These are phyloP conservation scores for Amaranthus hypochondriacus DNA, from an alignment of 148 eudicot species.

Conservation along the genomic window DNA sequence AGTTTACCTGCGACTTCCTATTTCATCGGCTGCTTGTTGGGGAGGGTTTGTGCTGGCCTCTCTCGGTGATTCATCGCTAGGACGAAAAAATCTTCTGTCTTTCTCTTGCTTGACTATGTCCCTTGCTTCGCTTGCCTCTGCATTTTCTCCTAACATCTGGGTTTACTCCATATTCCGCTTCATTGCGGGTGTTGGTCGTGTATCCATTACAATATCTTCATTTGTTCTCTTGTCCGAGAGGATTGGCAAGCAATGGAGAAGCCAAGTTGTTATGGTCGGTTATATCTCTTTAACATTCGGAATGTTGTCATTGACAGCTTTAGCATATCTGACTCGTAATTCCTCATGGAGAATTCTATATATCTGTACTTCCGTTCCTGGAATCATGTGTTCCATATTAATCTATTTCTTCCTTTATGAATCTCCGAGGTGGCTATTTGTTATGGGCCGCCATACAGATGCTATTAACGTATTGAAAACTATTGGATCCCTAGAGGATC, in stretches of 20 bases:
- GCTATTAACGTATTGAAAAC: slow-evolving; percentile 12
- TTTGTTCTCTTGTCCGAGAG: slow-evolving; percentile 22
- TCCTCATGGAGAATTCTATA: slow-evolving; percentile 27
- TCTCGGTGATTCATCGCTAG: slow-evolving; percentile 24
- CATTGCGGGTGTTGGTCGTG: slow-evolving; percentile 24
- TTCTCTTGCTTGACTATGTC: slow-evolving; percentile 21
- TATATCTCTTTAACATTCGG: slow-evolving; percentile 17
- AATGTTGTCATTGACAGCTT: slow-evolving; percentile 12
- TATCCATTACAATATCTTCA: slow-evolving; percentile 22
- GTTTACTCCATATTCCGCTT: slow-evolving; percentile 18
- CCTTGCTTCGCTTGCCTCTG: slow-evolving; percentile 14
- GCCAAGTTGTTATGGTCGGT: slow-evolving; percentile 22
- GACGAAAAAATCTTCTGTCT: slow-evolving; percentile 18
- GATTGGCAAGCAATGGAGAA: slow-evolving; percentile 25
- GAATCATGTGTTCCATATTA: slow-evolving; percentile 4
- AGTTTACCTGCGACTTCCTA: slow-evolving; percentile 26
- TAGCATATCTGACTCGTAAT: slow-evolving; percentile 17
- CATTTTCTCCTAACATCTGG: slow-evolving; percentile 27
- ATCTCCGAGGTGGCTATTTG: slow-evolving; percentile 32
- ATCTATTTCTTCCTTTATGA: slow-evolving; percentile 20
- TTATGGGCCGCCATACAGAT: slow-evolving; percentile 13
- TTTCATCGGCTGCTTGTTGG: slow-evolving; percentile 23
- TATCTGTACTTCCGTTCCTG: slow-evolving; percentile 28
- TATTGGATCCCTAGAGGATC: slow-evolving; percentile 16
- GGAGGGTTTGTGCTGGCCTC: slow-evolving; percentile 23